Evolutionary conservation across 73 alveolate species (phyloP), one percentile per base, ranked within the genome.

Genomic region (Symbiodinium natans): DNA sequence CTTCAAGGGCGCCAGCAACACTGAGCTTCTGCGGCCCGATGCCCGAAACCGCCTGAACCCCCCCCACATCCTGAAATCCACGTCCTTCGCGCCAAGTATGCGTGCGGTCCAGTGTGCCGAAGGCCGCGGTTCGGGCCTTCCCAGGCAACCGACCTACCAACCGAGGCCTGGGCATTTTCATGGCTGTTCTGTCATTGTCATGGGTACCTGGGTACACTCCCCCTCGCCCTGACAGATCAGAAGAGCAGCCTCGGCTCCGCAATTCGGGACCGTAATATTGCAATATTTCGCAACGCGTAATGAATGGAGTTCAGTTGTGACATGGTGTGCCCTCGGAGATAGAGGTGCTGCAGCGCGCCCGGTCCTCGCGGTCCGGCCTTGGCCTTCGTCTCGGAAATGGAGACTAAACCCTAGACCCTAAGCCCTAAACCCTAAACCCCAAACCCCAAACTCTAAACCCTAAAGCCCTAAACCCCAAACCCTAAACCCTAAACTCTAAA

Each of bases 201-300:
- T 13, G 10, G 27, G 71, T 13, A 52, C 19, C 27, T 13, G 10
- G 71, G 27, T 52, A 19, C 71, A 52, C 27, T 13, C 10, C 27
- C 68, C 36, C 63, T 83, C 77, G 46, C 75, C 77, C 34, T 29
- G 75, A 17, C 89, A 39, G 89, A 63, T 63, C 46, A 41, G 90
- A 19, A 68, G 27, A 68, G 90, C 68, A 48, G 48, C 31, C 71
- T 0, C 39, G 52, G 2, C n/a, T 1, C 86, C 8, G 34, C 21
- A 39, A 33, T 38, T 21, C 75, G 31, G 31, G 27, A 56, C 17
- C 17, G 75, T 29, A 21, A 2, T 56, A 0, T 56, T 21, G 17
- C 27, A 29, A 56, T 29, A 56, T 31, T 33, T 23, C 33, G 19
- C 38, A 31, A 68, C 82, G 15, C 82, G 82, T 68, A 31, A 68